Percentiles rank a stretch among this genome's conserved stretches.
These are phyloP conservation scores for Dactylorhiza incarnata DNA, from an alignment of 106 monocot genomes.

Conservation along the genomic window DNA sequence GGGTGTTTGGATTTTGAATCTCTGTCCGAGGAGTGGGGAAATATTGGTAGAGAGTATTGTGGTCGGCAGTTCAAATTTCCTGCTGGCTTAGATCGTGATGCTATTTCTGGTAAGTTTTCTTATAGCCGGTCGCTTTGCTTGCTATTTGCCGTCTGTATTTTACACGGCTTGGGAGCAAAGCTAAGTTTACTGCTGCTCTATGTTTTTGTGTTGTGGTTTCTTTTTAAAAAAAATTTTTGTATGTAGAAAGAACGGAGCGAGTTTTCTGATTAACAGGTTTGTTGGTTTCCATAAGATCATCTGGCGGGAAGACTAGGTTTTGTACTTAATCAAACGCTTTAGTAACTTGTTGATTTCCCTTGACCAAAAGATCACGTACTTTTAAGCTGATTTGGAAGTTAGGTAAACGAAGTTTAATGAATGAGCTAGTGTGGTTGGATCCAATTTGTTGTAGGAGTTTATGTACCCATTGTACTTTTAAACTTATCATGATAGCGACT, in stretches of 20 bases:
- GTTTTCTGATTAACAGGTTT: not conserved
- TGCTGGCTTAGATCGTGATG: not conserved
- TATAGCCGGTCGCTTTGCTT: not conserved
- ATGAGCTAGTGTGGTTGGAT: not conserved
- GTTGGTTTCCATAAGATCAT: not conserved
- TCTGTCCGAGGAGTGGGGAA: constrained; percentile 15
- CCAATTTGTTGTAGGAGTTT: no score
- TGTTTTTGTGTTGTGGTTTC: not conserved
- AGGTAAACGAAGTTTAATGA: not conserved
- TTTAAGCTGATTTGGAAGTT: not conserved
- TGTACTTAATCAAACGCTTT: not conserved
- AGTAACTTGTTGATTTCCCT: not conserved
- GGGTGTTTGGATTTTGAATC: constrained; percentile 20
- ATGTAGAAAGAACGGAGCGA: not conserved
- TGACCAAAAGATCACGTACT: not conserved
- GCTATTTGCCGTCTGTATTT: not conserved
- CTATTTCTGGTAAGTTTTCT: constrained; percentile 4
- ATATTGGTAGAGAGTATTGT: constrained; percentile 18
- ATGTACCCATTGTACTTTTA: no score
- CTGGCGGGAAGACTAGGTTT: not conserved
- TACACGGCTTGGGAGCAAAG: not conserved
- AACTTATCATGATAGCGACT: no score
- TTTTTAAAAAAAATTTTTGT: not conserved
- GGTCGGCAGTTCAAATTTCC: not conserved
- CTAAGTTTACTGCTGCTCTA: not conserved